Evolutionary conservation across 495 filamentous ascomycete species (phyloP).

Genomic region (Tuber calosporum): DNA sequence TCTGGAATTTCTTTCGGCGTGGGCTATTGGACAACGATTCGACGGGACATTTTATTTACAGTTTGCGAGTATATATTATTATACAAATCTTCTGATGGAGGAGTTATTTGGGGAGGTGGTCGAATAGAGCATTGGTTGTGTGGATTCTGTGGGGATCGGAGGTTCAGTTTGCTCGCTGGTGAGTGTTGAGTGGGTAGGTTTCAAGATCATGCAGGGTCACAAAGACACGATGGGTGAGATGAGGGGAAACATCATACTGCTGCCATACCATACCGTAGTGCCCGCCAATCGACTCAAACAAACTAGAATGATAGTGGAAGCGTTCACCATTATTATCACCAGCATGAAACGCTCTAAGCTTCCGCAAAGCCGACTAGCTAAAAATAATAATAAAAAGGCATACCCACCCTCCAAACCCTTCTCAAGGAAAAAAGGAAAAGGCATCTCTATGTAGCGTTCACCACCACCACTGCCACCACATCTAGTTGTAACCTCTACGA

Average conservation of each 20-base stretch:
- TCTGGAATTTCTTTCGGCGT: constrained; percentile 9
- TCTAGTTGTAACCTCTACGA: constrained; percentile 2
- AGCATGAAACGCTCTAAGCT: neutral
- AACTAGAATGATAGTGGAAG: neutral
- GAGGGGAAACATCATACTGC: neutral
- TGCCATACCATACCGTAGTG: neutral
- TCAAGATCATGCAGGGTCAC: neutral
- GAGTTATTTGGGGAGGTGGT: no score
- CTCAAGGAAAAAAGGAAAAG: constrained; percentile 1
- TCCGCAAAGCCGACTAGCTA: neutral
- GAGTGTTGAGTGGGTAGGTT: neutral
- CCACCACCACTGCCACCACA: constrained; percentile 4
- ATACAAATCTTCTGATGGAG: no score
- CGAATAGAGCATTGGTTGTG: neutral
- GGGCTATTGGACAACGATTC: constrained; percentile 38
- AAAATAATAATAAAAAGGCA: no score
- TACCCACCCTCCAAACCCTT: constrained; percentile 1
- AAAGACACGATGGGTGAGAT: constrained; percentile 7
- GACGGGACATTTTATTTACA: constrained; percentile 28
- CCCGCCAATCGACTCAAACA: neutral
- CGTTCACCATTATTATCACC: neutral
- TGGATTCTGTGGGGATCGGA: neutral
- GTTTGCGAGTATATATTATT: no score
- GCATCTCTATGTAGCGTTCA: constrained; percentile 2
- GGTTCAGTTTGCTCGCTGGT: neutral